phyloP scores from a whole-genome alignment of 208 protist species.

The Acanthamoeba sp. region DNA sequence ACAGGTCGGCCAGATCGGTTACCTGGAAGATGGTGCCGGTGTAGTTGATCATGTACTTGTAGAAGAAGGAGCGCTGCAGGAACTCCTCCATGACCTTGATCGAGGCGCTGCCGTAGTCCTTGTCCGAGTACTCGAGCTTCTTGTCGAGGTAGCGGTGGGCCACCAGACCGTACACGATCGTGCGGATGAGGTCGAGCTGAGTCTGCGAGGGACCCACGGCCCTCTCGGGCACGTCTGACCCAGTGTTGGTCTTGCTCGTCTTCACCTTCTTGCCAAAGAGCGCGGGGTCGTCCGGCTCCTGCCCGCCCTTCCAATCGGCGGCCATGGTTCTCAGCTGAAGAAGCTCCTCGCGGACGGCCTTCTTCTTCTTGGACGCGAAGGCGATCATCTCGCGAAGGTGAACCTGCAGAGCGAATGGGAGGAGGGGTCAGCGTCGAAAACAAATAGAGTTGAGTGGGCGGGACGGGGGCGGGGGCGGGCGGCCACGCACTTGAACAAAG shows the following conservation, averaged over 20 bases:
- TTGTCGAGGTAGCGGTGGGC: constrained; percentile 68
- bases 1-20: constrained; percentile 89
- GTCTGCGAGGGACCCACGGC: constrained; percentile 80
- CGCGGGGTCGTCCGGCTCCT: constrained; percentile 79
- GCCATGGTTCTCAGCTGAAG: constrained; percentile 82
- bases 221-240: constrained; percentile 72
- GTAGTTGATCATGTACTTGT: constrained; percentile 83
- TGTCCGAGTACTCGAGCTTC: constrained; percentile 81
- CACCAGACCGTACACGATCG: constrained; percentile 75
- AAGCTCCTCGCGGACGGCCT: constrained; percentile 78
- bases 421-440: background rate
- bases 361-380: constrained; percentile 79
- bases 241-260: constrained; percentile 55
- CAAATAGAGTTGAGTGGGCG: no score
- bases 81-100: constrained; percentile 81
- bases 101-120: constrained; percentile 82
- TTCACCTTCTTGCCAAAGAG: constrained; percentile 85
- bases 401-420: background rate
- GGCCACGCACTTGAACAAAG: constrained; percentile 86
- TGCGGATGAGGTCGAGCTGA: constrained; percentile 84
- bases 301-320: constrained; percentile 85
- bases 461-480: no score
- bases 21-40: constrained; percentile 72
- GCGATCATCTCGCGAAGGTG: constrained; percentile 76
- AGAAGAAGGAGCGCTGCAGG: constrained; percentile 82